A percentile compares a stretch with the other conserved stretches of the same genome.
These are phyloP conservation scores for Diacronema lutheri DNA, from an alignment of 78 protist species.

Conservation along the genomic window DNA sequence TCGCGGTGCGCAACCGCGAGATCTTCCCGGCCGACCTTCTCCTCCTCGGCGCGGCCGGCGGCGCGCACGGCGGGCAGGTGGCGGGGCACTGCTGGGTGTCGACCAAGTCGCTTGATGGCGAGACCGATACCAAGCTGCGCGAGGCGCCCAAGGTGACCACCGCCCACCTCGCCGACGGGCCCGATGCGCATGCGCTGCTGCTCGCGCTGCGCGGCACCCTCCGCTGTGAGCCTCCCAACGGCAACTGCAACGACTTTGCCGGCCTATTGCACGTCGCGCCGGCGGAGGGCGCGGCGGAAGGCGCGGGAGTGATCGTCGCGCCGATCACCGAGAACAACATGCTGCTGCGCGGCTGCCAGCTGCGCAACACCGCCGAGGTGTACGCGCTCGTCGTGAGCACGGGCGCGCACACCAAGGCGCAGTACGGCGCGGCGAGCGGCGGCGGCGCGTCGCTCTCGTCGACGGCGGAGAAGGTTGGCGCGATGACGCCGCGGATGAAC, in stretches of 20 bases:
- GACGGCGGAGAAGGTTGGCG: too few species aligned
- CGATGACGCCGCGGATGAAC: not conserved
- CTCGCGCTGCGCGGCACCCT: not conserved
- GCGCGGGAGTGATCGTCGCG: not conserved
- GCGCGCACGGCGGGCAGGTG: not conserved
- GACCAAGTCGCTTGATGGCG: too few species aligned
- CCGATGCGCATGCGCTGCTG: too few species aligned
- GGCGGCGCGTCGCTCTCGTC: not conserved
- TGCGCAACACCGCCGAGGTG: slow-evolving; percentile 78
- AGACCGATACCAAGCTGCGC: too few species aligned
- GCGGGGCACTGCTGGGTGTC: too few species aligned
- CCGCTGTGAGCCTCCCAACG: not conserved
- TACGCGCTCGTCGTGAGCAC: slow-evolving; percentile 50
- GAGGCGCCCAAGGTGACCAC: too few species aligned
- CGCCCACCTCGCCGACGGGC: too few species aligned
- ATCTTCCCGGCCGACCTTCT: not conserved
- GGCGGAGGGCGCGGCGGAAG: slow-evolving; percentile 14
- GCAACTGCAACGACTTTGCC: not conserved
- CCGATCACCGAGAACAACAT: not conserved
- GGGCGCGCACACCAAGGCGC: too few species aligned
- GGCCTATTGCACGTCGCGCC: not conserved
- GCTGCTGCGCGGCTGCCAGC: slow-evolving; percentile 53
- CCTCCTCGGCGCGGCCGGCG: not conserved
- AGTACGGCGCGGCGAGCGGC: too few species aligned
- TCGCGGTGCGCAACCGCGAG: not conserved